These are phyloP conservation scores for Ambrosia artemisiifolia DNA, from an alignment of 129 eudicot species.

Conservation along the genomic window DNA sequence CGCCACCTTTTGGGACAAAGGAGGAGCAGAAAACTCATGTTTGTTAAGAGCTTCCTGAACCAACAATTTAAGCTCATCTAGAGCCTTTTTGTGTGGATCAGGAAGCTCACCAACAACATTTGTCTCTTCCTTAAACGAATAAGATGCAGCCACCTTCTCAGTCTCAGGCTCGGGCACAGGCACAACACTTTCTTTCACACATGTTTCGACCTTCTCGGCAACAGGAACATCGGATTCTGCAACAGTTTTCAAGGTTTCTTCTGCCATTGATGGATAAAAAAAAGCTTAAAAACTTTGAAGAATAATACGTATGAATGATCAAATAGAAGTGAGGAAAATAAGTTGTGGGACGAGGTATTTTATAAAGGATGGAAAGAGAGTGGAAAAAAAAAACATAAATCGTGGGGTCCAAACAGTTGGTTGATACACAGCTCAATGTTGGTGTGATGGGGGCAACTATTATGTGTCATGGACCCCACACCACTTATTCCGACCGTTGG, in stretches of 20 bases:
- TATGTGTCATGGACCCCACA: slow-evolving; percentile 35
- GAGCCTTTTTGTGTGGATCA: slow-evolving; percentile 37
- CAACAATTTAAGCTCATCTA: slow-evolving; percentile 54
- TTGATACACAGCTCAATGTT: slow-evolving; percentile 37
- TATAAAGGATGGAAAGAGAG: slow-evolving; percentile 1
- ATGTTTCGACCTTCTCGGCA: slow-evolving; percentile 37
- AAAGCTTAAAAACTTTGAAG: neutral
- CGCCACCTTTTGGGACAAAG: slow-evolving; percentile 18
- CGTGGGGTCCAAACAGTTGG: slow-evolving; percentile 33
- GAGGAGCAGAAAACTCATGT: slow-evolving; percentile 53
- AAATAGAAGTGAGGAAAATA: neutral
- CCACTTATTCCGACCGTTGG: slow-evolving; percentile 30
- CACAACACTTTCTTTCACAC: slow-evolving; percentile 19
- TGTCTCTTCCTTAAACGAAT: slow-evolving; percentile 58
- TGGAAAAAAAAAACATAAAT: slow-evolving; percentile 2
- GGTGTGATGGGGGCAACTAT: slow-evolving; percentile 40
- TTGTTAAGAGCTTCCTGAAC: slow-evolving; percentile 58
- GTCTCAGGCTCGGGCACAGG: slow-evolving; percentile 9
- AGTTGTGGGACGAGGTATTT: neutral
- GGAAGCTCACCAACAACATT: slow-evolving; percentile 46
- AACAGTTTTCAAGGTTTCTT: slow-evolving; percentile 35
- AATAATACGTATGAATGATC: neutral
- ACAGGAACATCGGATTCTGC: slow-evolving; percentile 38
- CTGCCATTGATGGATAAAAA: slow-evolving; percentile 37
- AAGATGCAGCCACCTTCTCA: slow-evolving; percentile 39